Evolutionary conservation across 192 early-diverging fungal species (phyloP), one percentile per base, ranked within the genome.

Genomic region (Backusella macrospora): DNA sequence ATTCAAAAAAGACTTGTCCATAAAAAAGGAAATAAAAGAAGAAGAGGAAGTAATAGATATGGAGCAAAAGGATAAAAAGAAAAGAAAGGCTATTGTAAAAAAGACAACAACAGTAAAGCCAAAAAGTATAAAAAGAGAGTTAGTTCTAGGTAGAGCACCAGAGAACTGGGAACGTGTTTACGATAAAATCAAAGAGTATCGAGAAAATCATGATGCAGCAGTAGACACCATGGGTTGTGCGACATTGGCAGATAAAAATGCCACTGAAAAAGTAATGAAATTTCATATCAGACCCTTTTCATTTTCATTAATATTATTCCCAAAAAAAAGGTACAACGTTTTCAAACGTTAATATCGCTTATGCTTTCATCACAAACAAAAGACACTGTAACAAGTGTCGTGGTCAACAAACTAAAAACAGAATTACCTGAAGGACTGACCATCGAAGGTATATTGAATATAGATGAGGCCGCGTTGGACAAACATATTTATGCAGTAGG

Each of bases 321-420:
- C n/a, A 63, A 23, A 34, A 5, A 38, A 23, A 46, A 68, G 42
- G 43, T 46, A 1, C 87, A 81, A 49, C 89, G 95, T 21, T 97
- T 92, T 84, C 93, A 96, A 76, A 92, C 93, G 10, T 81, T 99
- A 1, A 83, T 95, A 15, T 85, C 96, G 1, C 82, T 99, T 44
- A 93, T 94, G 84, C 88, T 99, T 16, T 97, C 96, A 10, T 94
- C 96, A 21, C 95, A 96, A 82, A 98, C 97, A 10, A 96, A 95
- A 70, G 97, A 99, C 74, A 87, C 91, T 15, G 87, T 93, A 26
- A 96, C 95, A 0, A 92, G 94, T 1, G 89, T 84, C 38, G 95
- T 92, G 3, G 86, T 99, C 23, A 77, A 83, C 21, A 86, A 87
- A 6, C 78, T 99, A 9, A 87, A 93, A 65, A 65, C 73, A 12